phyloP scores from a whole-genome alignment of 139 green algal genomes.

The Coelastrella sp. region DNA sequence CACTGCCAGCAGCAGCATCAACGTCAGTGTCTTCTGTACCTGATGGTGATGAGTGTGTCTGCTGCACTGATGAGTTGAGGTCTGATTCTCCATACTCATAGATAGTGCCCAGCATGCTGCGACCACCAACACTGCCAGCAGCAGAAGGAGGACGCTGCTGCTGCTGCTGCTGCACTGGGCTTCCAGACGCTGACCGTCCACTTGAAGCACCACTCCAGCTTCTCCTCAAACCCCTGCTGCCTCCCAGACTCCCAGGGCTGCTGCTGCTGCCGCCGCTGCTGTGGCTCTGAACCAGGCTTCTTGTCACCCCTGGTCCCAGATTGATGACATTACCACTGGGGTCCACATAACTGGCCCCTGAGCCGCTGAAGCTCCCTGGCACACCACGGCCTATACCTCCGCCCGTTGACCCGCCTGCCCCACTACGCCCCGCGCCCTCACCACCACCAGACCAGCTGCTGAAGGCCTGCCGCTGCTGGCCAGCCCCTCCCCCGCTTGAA shows the following conservation, averaged over 20 bases:
- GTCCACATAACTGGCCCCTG: slow-evolving; percentile 22
- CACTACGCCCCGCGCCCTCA: not conserved
- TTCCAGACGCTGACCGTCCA: not conserved
- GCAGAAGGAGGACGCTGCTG: not conserved
- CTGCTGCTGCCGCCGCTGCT: not conserved
- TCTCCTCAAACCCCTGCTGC: not conserved
- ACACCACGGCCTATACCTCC: slow-evolving; percentile 16
- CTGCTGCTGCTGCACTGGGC: slow-evolving; percentile 4
- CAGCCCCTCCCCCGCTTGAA: not conserved
- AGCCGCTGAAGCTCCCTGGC: slow-evolving; percentile 21
- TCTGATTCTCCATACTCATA: slow-evolving; percentile 27
- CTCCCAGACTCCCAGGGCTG: not conserved
- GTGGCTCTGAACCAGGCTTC: not conserved
- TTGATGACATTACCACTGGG: not conserved
- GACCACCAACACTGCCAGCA: not conserved
- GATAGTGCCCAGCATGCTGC: not conserved
- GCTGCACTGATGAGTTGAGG: not conserved
- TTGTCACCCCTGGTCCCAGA: not conserved
- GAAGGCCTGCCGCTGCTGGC: not conserved
- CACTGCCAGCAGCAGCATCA: not conserved
- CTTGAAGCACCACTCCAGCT: slow-evolving; percentile 7
- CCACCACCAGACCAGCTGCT: not conserved
- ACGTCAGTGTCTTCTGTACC: not conserved
- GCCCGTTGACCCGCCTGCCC: not conserved
- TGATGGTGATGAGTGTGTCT: not conserved